Evolutionary conservation across 345 rosid genomes (phyloP).

Genomic region (Aethionema arabicum): DNA sequence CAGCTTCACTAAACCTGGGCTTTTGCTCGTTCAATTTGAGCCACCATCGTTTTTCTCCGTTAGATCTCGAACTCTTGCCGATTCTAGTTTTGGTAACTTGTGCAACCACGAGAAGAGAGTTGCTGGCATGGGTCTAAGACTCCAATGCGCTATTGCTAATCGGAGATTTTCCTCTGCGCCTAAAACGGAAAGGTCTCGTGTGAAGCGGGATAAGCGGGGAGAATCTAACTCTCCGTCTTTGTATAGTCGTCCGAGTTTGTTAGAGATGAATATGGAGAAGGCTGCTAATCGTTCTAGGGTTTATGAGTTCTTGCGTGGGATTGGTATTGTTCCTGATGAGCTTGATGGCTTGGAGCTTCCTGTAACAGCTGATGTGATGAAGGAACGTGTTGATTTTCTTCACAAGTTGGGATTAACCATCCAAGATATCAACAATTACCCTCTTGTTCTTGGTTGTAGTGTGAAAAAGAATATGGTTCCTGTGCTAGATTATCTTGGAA

Average conservation of each 20-base stretch:
- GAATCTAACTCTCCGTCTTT: slow-evolving; percentile 46
- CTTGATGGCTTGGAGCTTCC: slow-evolving; percentile 95
- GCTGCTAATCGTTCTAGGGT: slow-evolving; percentile 71
- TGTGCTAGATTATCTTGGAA: slow-evolving; percentile 88
- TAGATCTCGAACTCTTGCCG: slow-evolving; percentile 33
- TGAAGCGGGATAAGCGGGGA: slow-evolving; percentile 39
- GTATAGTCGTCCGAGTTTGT: slow-evolving; percentile 70
- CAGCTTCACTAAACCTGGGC: slow-evolving; percentile 52
- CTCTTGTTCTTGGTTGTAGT: slow-evolving; percentile 93
- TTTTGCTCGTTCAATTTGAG: slow-evolving; percentile 57
- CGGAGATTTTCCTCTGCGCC: slow-evolving; percentile 50
- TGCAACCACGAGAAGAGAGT: slow-evolving; percentile 36
- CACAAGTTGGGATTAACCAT: slow-evolving; percentile 70
- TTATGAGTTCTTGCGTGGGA: slow-evolving; percentile 61
- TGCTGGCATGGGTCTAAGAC: slow-evolving; percentile 36
- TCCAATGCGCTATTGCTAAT: slow-evolving; percentile 47
- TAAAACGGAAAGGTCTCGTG: slow-evolving; percentile 29
- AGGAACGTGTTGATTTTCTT: slow-evolving; percentile 84
- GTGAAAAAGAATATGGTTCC: slow-evolving; percentile 98
- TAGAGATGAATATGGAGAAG: slow-evolving; percentile 65
- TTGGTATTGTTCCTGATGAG: slow-evolving; percentile 73
- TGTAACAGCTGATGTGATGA: slow-evolving; percentile 75
- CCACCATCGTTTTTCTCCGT: slow-evolving; percentile 45
- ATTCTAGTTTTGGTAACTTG: slow-evolving; percentile 34
- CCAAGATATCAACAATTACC: slow-evolving; percentile 82